Evolutionary conservation across 768 basidiomycete genomes (phyloP), one percentile per base, ranked within the genome.

Genomic region (Glaciozyma martinii): DNA sequence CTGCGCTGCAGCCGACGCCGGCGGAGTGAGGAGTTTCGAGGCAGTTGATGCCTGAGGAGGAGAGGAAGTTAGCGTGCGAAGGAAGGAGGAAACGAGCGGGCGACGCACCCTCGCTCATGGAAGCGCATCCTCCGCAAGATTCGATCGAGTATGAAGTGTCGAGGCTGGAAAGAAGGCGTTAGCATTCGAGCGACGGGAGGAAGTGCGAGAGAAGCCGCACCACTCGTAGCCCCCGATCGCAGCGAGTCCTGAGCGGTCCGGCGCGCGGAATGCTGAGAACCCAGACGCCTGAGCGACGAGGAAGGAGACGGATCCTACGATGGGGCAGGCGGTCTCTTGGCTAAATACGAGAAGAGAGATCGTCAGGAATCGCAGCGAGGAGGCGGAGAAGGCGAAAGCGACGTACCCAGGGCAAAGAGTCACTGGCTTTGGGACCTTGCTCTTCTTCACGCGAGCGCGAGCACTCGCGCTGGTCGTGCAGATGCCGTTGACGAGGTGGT

Each of bases 101-200:
- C 9, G 23, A 30, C 56, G 32, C 27, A 52, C 60, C 60, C 37
- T 61, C 50, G 19, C 60, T 50, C n/a, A 44, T 50, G 9, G 47
- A 46, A 8, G 58, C 56, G 60, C 64, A 69, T 18, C 63, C 67
- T 18, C 67, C 67, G 33, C 67, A 69, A 9, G 61, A 62, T 49
- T 60, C 61, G 53, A 47, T 37, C 46, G 61, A 58, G 30, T 12
- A 25, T 3, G 7, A 16, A 18, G 49, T 53, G 47, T 65, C 64
- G 49, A 69, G 44, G 67, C 66, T 42, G 56, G 32, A 3, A 29
- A 52, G 33, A 7, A 10, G 47, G 16, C 2, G 29, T 54, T 3
- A 56, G 5, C 27, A 3, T 5, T 5, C 16, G 1, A 15, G 16
- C 0, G 1, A 16, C 3, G 27, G 4, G 33, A 18, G 15, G 55